Percentiles rank a stretch among this genome's conserved stretches.
These are phyloP conservation scores for Clitoria ternatea DNA, from an alignment of 306 rosid species.

Conservation along the genomic window DNA sequence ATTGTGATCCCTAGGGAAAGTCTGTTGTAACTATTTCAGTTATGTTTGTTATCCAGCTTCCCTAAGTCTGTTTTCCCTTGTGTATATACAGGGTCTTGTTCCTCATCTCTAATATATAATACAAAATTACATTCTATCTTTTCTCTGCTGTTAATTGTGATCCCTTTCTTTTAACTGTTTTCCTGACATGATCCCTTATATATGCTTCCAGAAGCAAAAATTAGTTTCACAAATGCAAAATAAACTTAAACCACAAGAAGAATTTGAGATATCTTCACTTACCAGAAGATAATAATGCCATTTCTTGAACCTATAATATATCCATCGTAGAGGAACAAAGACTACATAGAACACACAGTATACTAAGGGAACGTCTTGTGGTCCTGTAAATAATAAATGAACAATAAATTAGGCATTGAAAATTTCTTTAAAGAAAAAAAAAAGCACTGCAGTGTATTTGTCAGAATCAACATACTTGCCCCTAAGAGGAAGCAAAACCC, in stretches of 20 bases:
- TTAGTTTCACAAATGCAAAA: neutral
- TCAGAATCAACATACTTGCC: constrained; percentile 61
- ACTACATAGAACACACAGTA: constrained; percentile 69
- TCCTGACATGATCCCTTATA: too few species aligned
- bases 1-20: too few species aligned
- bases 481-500: constrained; percentile 81
- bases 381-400: constrained; percentile 47
- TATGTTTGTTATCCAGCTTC: too few species aligned
- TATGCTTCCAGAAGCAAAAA: neutral
- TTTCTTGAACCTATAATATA: constrained; percentile 83
- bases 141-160: too few species aligned
- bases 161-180: too few species aligned
- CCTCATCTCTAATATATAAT: too few species aligned
- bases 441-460: neutral
- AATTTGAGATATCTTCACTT: constrained; percentile 21
- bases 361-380: constrained; percentile 67
- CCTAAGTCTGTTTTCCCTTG: too few species aligned
- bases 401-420: neutral
- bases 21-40: too few species aligned
- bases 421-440: neutral
- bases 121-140: too few species aligned
- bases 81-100: too few species aligned
- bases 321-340: constrained; percentile 93
- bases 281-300: constrained; percentile 97
- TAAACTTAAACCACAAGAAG: neutral